Evolutionary conservation across 1,139 yeast species (phyloP), one percentile per base, ranked within the genome.

Genomic region (Nematodospora anomalae): DNA sequence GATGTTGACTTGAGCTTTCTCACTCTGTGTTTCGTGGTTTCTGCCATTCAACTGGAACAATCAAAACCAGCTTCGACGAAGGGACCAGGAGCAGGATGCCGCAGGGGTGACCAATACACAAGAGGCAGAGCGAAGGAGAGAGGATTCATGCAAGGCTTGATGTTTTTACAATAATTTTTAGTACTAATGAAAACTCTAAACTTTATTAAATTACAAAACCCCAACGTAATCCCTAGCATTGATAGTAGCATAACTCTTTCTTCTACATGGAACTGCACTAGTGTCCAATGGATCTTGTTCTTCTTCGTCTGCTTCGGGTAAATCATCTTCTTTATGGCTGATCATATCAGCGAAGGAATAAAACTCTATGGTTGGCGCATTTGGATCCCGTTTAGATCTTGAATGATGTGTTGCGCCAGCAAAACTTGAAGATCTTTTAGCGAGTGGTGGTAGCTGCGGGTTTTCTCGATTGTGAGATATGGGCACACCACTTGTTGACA

Each of bases 281-380:
- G 18, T 8, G 23, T 30, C 33, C 9, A 25, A 18, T 15, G 37
- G 24, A 12, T 22, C 23, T 9, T 16, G 23, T 21, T 21, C 38
- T 9, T 28, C 35, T 15, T 18, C 28, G 16, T 38, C 31, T n/a
- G 26, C 20, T 4, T 33, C 20, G 15, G 28, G 12, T 24, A 10
- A 12, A 14, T 43, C 38, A 10, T 37, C 44, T 26, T 43, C 45
- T 33, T 47, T 49, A 30, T 45, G 41, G 21, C 33, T 37, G 5
- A 46, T 30, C 52, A 62, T 59, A 33, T 62, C 68, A 5, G 66
- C 67, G 47, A 56, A 62, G 12, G 64, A 59, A 41, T 60, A 62
- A 37, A 57, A 62, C 29, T 60, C 62, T 36, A 62, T 60, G 8
- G 44, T 42, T 9, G 46, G 37, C 4, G 36, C 30, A 18, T 36